phyloP scores from a whole-genome alignment of 192 early-diverging fungal species.

The Coemansia asiatica region DNA sequence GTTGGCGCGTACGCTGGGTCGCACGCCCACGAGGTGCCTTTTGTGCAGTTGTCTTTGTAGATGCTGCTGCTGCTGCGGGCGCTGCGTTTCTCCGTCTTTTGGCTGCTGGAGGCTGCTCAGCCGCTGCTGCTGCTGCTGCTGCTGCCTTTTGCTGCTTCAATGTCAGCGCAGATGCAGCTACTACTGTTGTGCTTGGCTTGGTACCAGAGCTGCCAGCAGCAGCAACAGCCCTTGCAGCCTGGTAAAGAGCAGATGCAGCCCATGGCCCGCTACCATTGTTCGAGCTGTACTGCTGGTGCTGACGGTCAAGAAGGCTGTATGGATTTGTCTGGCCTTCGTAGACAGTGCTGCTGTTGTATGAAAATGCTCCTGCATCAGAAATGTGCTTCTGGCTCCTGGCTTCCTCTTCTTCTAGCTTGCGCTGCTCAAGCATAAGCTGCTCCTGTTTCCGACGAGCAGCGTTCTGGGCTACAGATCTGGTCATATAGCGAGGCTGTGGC shows the following conservation, averaged over 20 bases:
- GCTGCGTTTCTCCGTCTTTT: constrained; percentile 49
- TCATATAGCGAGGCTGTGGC: constrained; percentile 48
- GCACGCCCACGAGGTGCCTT: constrained; percentile 35
- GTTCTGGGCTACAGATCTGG: constrained; percentile 50
- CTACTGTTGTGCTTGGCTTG: background rate
- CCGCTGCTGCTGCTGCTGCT: constrained; percentile 19
- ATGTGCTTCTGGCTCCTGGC: background rate
- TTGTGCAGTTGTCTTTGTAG: constrained; percentile 18
- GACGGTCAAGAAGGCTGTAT: constrained; percentile 27
- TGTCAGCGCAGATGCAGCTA: background rate
- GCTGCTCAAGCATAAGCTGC: constrained; percentile 13
- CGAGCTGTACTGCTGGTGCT: constrained; percentile 21
- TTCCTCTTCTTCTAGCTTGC: constrained; percentile 5
- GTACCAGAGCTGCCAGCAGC: constrained; percentile 21
- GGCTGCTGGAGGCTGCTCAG: constrained; percentile 16
- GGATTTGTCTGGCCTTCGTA: constrained; percentile 20
- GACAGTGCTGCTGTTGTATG: background rate
- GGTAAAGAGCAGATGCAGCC: constrained; percentile 42
- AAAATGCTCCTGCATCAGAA: constrained; percentile 4
- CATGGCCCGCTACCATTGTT: constrained; percentile 19
- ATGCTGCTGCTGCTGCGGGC: constrained; percentile 11
- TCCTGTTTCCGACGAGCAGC: constrained; percentile 44
- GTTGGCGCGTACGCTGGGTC: constrained; percentile 28
- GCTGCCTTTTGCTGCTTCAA: constrained; percentile 17
- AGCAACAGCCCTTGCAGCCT: constrained; percentile 48